Conservation (phyloP, 192 early-diverging fungal genomes). For the Backusella psychrophila region DNA sequence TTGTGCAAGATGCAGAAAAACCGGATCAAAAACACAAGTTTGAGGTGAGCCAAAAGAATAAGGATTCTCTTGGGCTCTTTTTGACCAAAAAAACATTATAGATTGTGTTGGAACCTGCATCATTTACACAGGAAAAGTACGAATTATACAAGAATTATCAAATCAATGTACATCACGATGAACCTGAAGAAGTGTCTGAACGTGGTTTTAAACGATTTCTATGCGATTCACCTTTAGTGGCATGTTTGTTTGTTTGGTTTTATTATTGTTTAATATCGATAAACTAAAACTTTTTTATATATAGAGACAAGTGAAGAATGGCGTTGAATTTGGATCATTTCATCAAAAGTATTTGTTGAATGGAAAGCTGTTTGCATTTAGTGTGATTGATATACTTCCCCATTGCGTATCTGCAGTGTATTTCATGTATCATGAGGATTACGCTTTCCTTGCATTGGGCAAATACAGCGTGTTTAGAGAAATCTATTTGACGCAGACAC, state of each 20-base stretch:
- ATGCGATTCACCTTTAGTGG: constrained; percentile 68
- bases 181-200: constrained; percentile 46
- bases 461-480: constrained; percentile 85
- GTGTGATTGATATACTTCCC: constrained; percentile 92
- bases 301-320: not conserved
- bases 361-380: constrained; percentile 78
- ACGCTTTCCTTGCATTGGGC: constrained; percentile 72
- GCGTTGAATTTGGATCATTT: constrained; percentile 66
- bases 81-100: constrained; percentile 6
- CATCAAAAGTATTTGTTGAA: constrained; percentile 93
- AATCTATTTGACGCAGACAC: constrained; percentile 59
- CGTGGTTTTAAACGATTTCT: constrained; percentile 65
- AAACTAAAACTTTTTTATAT: not conserved
- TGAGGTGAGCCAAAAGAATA: not conserved
- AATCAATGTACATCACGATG: constrained; percentile 75
- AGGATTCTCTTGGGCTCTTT: not conserved
- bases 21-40: not conserved
- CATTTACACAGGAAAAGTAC: constrained; percentile 73
- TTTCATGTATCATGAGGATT: constrained; percentile 93
- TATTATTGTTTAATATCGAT: not conserved
- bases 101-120: constrained; percentile 61
- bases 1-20: not conserved
- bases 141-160: constrained; percentile 84
- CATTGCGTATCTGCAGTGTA: constrained; percentile 90
- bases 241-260: constrained; percentile 7